A percentile compares a stretch with the other conserved stretches of the same genome.
These are phyloP conservation scores for Quercus phellos DNA, from an alignment of 331 rosid species.

Conservation along the genomic window DNA sequence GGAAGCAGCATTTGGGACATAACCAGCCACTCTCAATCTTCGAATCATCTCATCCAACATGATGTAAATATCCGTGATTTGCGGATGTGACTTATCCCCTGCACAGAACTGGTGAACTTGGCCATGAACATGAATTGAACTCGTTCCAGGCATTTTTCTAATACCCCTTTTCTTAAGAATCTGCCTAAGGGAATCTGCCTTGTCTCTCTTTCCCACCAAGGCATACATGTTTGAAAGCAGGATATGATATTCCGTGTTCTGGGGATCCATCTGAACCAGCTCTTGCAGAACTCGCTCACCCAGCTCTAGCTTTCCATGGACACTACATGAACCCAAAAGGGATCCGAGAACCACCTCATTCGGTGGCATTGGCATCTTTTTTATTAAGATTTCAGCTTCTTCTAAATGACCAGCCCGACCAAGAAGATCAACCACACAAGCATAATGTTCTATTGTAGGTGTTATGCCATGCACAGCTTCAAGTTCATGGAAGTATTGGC, in stretches of 20 bases:
- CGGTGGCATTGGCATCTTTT: slow-evolving; percentile 58
- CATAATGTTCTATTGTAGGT: slow-evolving; percentile 63
- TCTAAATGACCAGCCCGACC: slow-evolving; percentile 64
- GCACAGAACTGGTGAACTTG: slow-evolving; percentile 62
- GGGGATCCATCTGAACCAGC: slow-evolving; percentile 28
- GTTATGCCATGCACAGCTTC: slow-evolving; percentile 36
- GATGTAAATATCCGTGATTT: slow-evolving; percentile 35
- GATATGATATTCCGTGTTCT: slow-evolving; percentile 34
- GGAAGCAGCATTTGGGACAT: slow-evolving; percentile 48
- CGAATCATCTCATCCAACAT: slow-evolving; percentile 60
- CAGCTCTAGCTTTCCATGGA: slow-evolving; percentile 40
- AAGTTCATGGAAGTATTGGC: slow-evolving; percentile 41
- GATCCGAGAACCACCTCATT: slow-evolving; percentile 71
- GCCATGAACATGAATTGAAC: slow-evolving; percentile 51
- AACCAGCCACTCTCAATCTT: slow-evolving; percentile 49
- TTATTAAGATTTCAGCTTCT: slow-evolving; percentile 49
- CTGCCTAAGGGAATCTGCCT: slow-evolving; percentile 50
- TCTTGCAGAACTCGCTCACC: slow-evolving; percentile 33
- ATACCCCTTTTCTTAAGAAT: slow-evolving; percentile 48
- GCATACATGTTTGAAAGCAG: slow-evolving; percentile 73
- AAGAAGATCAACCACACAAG: slow-evolving; percentile 71
- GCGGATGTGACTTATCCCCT: slow-evolving; percentile 59
- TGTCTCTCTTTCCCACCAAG: slow-evolving; percentile 47
- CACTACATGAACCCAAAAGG: slow-evolving; percentile 60
- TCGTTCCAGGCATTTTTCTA: slow-evolving; percentile 65